phyloP scores from a whole-genome alignment of 2,329 filamentous ascomycete genomes.

The Botrytis paeoniae region DNA sequence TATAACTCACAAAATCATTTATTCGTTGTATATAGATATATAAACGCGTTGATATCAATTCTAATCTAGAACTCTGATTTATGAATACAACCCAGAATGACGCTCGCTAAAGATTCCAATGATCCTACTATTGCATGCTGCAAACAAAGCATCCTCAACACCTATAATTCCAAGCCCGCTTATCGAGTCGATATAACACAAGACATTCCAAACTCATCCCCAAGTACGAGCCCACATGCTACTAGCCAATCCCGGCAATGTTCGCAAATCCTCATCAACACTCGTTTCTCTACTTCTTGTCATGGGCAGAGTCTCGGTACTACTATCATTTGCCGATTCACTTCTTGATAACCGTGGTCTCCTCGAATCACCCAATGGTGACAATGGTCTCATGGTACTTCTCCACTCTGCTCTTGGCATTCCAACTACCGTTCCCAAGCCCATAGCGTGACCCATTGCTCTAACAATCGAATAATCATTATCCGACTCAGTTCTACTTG shows the following conservation, averaged over 20 bases:
- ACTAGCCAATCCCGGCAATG: not conserved
- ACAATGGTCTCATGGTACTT: not conserved
- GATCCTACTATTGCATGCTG: not conserved
- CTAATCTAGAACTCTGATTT: not conserved
- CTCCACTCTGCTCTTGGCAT: not conserved
- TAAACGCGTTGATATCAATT: not conserved
- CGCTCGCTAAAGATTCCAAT: not conserved
- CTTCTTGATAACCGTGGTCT: not conserved
- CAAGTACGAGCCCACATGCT: constrained; percentile 2
- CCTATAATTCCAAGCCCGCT: not conserved
- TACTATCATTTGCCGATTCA: not conserved
- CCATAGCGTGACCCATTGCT: not conserved
- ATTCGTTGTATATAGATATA: not conserved
- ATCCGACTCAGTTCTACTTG: not conserved
- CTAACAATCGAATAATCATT: not conserved
- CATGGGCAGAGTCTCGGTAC: not conserved
- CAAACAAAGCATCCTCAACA: not conserved
- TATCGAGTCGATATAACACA: not conserved
- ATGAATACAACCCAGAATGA: not conserved
- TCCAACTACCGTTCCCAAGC: not conserved
- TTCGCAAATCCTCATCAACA: not conserved
- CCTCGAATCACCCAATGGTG: too few relatives aligned
- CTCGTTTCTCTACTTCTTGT: too few relatives aligned
- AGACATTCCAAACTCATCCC: not conserved
- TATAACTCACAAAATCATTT: not conserved